Percentiles rank a stretch among this genome's conserved stretches.
Conservation (phyloP, 2,329 filamentous ascomycete genomes). For the Cryphonectria parasitica region DNA sequence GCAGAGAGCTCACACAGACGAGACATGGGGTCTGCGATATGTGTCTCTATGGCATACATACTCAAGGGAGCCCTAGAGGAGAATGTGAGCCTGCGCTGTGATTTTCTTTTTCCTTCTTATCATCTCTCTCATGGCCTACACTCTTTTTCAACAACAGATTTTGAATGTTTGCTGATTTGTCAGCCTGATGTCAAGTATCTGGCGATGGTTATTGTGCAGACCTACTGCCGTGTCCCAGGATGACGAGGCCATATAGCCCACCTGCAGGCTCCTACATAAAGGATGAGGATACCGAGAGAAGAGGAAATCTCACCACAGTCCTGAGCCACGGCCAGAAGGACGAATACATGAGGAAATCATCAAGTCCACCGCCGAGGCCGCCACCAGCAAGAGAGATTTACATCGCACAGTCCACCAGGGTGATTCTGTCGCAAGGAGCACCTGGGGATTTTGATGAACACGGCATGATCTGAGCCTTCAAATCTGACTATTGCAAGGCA, state of each 20-base stretch:
- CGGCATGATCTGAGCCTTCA: conserved; percentile 7
- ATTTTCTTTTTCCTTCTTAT: no score
- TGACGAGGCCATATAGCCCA: background rate
- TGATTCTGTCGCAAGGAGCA: background rate
- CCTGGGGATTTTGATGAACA: conserved; percentile 5
- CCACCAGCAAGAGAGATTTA: background rate
- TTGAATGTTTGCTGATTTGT: background rate
- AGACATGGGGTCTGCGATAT: conserved; percentile 10
- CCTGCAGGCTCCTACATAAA: background rate
- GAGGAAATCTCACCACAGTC: background rate
- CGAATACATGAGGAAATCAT: background rate
- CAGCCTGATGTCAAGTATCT: background rate
- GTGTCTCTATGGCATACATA: conserved; percentile 9
- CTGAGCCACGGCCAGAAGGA: background rate
- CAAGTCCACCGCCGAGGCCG: background rate
- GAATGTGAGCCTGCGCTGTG: background rate
- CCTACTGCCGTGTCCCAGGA: background rate
- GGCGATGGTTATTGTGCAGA: background rate
- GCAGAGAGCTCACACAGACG: conserved; percentile 6
- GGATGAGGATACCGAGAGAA: background rate
- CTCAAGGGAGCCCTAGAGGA: background rate
- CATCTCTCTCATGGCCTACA: background rate
- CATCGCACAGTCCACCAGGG: background rate
- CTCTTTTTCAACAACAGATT: background rate
- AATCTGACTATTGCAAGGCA: background rate